These are phyloP conservation scores for Novymonas esmeraldas DNA, from an alignment of 208 protist genomes.

Conservation along the genomic window DNA sequence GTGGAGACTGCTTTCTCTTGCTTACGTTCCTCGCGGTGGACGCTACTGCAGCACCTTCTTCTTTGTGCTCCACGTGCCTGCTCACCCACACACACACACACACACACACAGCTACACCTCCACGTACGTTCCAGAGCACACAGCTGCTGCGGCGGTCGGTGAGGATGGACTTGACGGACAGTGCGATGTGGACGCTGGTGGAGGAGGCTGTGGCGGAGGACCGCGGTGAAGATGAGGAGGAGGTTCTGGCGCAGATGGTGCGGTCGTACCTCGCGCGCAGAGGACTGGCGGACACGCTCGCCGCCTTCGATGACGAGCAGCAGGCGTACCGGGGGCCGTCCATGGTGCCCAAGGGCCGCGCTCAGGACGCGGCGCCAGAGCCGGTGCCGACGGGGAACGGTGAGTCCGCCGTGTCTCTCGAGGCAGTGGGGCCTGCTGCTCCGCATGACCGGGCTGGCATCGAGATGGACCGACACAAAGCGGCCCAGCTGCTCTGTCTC, in stretches of 20 bases:
- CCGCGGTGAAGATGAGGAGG: constrained; percentile 65
- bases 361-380: neutral
- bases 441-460: constrained; percentile 1
- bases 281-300: constrained; percentile 66
- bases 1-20: too few relatives aligned
- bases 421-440: neutral
- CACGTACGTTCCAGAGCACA: neutral
- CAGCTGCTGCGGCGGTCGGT: too few relatives aligned
- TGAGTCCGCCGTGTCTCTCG: neutral
- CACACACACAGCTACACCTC: neutral
- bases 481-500: constrained; percentile 62
- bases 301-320: constrained; percentile 42
- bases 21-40: too few relatives aligned
- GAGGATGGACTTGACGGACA: constrained; percentile 26
- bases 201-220: constrained; percentile 78
- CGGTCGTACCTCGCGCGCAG: constrained; percentile 67
- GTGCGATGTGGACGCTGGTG: constrained; percentile 51
- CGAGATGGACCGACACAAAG: constrained; percentile 42
- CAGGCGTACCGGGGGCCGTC: neutral
- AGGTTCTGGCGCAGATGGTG: constrained; percentile 50
- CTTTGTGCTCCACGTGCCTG: too few relatives aligned
- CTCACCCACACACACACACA: neutral
- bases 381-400: too few relatives aligned
- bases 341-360: neutral
- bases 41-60: too few relatives aligned